A percentile compares a stretch with the other conserved stretches of the same genome.
Conservation (phyloP, 176 grass and related monocot genomes). For the Olyra latifolia region DNA sequence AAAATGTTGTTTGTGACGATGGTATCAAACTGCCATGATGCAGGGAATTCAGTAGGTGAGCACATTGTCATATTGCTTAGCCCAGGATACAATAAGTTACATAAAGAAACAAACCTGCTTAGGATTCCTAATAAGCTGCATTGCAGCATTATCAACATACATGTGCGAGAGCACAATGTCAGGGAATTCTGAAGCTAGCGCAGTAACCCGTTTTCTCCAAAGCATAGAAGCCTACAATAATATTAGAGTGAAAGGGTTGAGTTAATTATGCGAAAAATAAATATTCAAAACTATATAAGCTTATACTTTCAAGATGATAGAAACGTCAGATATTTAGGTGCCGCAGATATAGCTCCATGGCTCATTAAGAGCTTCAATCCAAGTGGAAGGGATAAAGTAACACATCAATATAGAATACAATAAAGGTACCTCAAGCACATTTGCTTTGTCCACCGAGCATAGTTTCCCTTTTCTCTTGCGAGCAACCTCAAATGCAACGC, state of each 20-base stretch:
- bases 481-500: constrained; percentile 85
- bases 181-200: constrained; percentile 67
- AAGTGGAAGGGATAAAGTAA: neutral
- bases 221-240: constrained; percentile 85
- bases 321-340: neutral
- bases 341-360: neutral
- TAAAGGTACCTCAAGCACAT: constrained; percentile 79
- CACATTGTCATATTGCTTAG: neutral
- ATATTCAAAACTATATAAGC: neutral
- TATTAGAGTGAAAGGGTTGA: constrained; percentile 7
- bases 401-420: constrained; percentile 11
- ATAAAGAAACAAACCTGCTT: constrained; percentile 69
- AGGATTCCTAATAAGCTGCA: constrained; percentile 96
- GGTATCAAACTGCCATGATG: constrained; percentile 76
- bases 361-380: neutral
- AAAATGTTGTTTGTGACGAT: constrained; percentile 99
- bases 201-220: constrained; percentile 75
- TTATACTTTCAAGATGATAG: neutral
- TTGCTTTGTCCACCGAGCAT: constrained; percentile 94
- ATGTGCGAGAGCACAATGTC: constrained; percentile 87
- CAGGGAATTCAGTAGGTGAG: constrained; percentile 31
- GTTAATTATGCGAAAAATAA: neutral
- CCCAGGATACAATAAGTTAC: neutral
- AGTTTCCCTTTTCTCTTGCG: constrained; percentile 72
- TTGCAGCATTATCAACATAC: constrained; percentile 97